Base-by-base conservation (phyloP, 768 basidiomycete genomes). In the Collybia sordida region DNA sequence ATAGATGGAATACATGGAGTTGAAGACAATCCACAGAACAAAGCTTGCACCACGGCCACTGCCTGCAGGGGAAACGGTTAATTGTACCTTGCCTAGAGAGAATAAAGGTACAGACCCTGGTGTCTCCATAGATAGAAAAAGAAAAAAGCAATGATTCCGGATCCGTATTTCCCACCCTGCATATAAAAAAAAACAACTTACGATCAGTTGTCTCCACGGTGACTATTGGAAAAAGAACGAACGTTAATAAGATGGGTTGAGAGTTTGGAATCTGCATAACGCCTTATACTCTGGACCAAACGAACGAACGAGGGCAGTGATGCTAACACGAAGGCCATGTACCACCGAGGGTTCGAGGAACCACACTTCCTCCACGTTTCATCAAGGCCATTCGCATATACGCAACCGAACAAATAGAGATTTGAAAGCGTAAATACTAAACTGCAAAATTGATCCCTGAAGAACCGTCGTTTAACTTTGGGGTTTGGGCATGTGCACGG, bases 221-320 rank as follows among this genome's bases (percentile, higher is more conserved):
- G 9, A 15, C 28, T 12, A 34, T n/a, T 23, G 37, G 15, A 21
- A 38, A 42, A 1, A 25, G 24, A 28, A 58, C 70, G 42, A 47
- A 91, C 95, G 62, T 99, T 99, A 61, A 98, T 80, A 37, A 98
- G 65, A 74, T 98, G 96, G 0, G 87, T 88, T 15, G 70, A 55
- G 34, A 86, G 64, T 31, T 73, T 72, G 1, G 93, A 91, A 61
- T 98, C 97, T 40, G 68, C 69, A 62, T 88, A 98, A 71, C 96
- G 93, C 55, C 86, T 86, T 44, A 97, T 56, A 62, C 89, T 91
- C 67, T 99, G 97, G 9, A 90, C 73, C 36, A 93, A 62, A 69
- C 97, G 95, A 27, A 83, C 74, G 2, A 88, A 45, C 17, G 90
- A 78, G 0, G 97, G 95, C 1, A 95, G 54, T 7, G 75, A 59